Evolutionary conservation across 2,329 filamentous ascomycete species (phyloP).

Genomic region (Ophiostoma himal-ulmi): DNA sequence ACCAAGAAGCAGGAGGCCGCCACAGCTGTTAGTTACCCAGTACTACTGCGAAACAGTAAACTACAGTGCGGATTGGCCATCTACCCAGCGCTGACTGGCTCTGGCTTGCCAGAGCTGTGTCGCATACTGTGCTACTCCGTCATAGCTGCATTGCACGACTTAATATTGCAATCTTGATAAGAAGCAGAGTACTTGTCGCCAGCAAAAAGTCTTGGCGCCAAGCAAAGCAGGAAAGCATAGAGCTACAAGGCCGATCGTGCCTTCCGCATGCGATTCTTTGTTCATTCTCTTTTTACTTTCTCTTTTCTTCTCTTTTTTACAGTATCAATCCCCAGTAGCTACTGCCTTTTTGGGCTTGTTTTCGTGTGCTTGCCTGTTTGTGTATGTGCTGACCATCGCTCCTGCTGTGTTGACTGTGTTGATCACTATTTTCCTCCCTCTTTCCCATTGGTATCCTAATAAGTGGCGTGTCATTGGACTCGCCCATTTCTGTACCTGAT

Average conservation of each 20-base stretch:
- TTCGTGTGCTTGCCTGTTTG: too few relatives aligned
- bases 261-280: constrained; percentile 8
- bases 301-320: background rate
- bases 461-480: background rate
- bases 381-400: background rate
- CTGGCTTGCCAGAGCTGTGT: background rate
- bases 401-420: background rate
- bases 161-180: background rate
- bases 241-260: background rate
- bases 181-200: background rate
- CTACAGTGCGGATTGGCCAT: background rate
- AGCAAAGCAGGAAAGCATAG: background rate
- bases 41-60: background rate
- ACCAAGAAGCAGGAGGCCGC: background rate
- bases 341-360: constrained; percentile 1
- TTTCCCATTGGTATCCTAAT: background rate
- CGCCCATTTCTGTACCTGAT: background rate
- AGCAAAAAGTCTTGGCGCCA: background rate
- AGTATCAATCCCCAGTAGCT: background rate
- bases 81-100: background rate
- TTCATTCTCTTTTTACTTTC: background rate
- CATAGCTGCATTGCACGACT: background rate
- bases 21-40: background rate
- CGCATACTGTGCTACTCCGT: constrained; percentile 11
- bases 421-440: background rate